phyloP scores from a whole-genome alignment of 2,329 filamentous ascomycete species.

The Clathrospora elynae region DNA sequence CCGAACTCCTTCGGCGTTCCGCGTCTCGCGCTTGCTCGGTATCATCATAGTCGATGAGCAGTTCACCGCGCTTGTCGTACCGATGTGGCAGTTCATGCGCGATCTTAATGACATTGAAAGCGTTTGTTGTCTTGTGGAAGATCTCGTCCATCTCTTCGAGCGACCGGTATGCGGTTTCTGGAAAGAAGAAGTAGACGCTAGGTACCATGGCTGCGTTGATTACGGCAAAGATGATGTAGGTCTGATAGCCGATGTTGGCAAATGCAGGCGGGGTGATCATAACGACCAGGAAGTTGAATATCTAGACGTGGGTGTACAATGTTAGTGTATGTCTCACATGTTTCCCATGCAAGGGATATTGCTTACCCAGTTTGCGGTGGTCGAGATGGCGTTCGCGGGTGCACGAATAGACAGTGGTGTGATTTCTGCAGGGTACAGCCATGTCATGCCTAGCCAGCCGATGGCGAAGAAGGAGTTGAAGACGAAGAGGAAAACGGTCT shows the following conservation, averaged over 20 bases:
- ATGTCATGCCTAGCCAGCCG: slow-evolving; percentile 79
- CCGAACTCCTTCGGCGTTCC: slow-evolving; percentile 38
- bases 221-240: slow-evolving; percentile 63
- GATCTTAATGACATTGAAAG: slow-evolving; percentile 57
- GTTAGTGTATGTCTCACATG: slow-evolving; percentile 64
- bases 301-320: slow-evolving; percentile 18
- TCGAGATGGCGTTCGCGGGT: slow-evolving; percentile 84
- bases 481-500: slow-evolving; percentile 83
- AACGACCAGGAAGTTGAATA: slow-evolving; percentile 64
- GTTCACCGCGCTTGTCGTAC: slow-evolving; percentile 63
- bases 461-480: slow-evolving; percentile 91
- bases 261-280: slow-evolving; percentile 69
- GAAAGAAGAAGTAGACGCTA: slow-evolving; percentile 65
- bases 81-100: slow-evolving; percentile 59
- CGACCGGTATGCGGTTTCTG: slow-evolving; percentile 60
- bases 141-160: slow-evolving; percentile 61
- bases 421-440: slow-evolving; percentile 69
- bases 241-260: slow-evolving; percentile 59
- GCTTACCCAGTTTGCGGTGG: slow-evolving; percentile 66
- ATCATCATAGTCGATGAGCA: slow-evolving; percentile 59
- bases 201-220: slow-evolving; percentile 63
- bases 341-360: neutral
- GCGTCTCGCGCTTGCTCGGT: slow-evolving; percentile 42
- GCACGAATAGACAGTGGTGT: slow-evolving; percentile 88
- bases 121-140: slow-evolving; percentile 60